Conservation (phyloP, 345 rosid genomes). For the Brassica incana region DNA sequence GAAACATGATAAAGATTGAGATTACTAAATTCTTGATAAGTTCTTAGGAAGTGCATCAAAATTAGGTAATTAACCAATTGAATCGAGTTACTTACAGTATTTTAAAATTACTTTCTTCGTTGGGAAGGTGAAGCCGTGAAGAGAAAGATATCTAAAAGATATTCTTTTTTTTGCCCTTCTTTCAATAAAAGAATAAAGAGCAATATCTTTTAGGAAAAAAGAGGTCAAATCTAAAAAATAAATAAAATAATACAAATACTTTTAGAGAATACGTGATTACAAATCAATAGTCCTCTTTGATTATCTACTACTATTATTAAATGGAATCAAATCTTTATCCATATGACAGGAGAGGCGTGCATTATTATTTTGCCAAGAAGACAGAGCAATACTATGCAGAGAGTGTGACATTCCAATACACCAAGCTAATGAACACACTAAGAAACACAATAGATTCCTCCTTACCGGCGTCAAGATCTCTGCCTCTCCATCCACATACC, state of each 20-base stretch:
- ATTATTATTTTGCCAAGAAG: slow-evolving; percentile 75
- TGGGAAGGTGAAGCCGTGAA: slow-evolving; percentile 31
- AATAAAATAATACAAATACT: neutral
- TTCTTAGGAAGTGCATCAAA: neutral
- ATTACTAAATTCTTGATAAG: neutral
- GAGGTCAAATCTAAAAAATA: slow-evolving; percentile 22
- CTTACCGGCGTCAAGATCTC: slow-evolving; percentile 71
- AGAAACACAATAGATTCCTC: slow-evolving; percentile 79
- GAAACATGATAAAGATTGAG: slow-evolving; percentile 8
- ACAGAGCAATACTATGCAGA: slow-evolving; percentile 81
- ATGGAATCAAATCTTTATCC: neutral
- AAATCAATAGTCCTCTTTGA: slow-evolving; percentile 16
- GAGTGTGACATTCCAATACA: slow-evolving; percentile 80
- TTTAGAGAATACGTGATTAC: neutral
- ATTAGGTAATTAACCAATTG: neutral
- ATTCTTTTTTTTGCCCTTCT: neutral
- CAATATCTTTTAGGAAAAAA: neutral
- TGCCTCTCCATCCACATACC: slow-evolving; percentile 42
- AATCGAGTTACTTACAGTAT: neutral
- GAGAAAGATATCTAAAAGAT: slow-evolving; percentile 2
- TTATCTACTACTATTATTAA: neutral
- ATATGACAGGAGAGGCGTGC: slow-evolving; percentile 60
- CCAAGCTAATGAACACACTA: slow-evolving; percentile 60
- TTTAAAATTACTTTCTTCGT: slow-evolving; percentile 25
- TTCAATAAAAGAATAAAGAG: neutral